phyloP scores from a whole-genome alignment of 345 rosid genomes.

The Euphorbia lathyris region DNA sequence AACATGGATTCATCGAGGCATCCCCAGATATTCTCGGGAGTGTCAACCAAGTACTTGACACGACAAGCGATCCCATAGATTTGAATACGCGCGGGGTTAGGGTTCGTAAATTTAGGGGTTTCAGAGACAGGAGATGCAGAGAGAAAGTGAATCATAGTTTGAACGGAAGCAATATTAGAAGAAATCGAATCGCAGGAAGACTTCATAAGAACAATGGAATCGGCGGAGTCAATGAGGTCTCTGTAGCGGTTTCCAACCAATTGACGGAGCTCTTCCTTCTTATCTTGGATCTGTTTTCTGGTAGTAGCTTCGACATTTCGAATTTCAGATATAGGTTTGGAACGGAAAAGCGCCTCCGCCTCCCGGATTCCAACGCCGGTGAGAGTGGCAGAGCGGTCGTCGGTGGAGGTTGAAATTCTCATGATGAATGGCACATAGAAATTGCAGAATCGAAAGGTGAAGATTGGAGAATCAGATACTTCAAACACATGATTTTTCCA shows the following conservation, averaged over 20 bases:
- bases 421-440: conserved; percentile 15
- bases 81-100: conserved; percentile 34
- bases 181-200: conserved; percentile 72
- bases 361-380: conserved; percentile 62
- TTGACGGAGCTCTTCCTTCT: conserved; percentile 93
- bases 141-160: conserved; percentile 55
- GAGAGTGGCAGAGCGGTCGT: conserved; percentile 36
- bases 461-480: neutral
- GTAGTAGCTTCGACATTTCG: conserved; percentile 70
- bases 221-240: conserved; percentile 94
- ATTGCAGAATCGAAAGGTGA: neutral
- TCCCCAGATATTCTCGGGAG: conserved; percentile 96
- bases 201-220: conserved; percentile 85
- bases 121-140: conserved; percentile 48
- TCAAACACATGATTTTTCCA: neutral
- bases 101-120: conserved; percentile 40
- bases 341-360: conserved; percentile 78
- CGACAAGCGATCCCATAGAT: conserved; percentile 83
- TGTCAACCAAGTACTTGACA: conserved; percentile 83
- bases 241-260: conserved; percentile 87
- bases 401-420: conserved; percentile 42
- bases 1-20: conserved; percentile 91
- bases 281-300: conserved; percentile 75
- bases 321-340: conserved; percentile 74
- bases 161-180: conserved; percentile 60